Base-by-base conservation (phyloP, 2,329 filamentous ascomycete genomes). In the Byssoonygena ceratinophila region DNA sequence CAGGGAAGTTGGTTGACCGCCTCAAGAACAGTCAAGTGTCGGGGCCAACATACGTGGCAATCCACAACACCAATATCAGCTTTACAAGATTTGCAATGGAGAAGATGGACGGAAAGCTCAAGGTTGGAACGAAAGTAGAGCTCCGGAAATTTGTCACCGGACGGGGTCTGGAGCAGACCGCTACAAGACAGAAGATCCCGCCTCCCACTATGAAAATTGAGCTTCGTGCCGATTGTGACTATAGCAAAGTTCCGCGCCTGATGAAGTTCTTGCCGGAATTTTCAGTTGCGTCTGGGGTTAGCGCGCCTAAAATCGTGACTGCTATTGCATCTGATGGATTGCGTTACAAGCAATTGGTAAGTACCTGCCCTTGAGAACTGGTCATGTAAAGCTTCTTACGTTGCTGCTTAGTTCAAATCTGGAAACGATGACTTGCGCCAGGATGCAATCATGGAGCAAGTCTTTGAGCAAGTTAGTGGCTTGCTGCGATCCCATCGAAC, bases 381-480 rank as follows among this genome's bases (percentile, higher is more conserved):
- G 7, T 3, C n/a, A 16, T 16, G 11, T 34, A 18, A n/a, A n/a
- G 2, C 14, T 16, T 25, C 44, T 40, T 25, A 46, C 43, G 16
- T 40, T 22, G 22, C 4, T 23, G 20, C 46, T 54, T 57, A 82
- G 75, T 83, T 95, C 65, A 98, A 98, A 75, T 89, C 89, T 57
- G 90, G 92, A 16, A 91, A 91, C 63, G 92, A 98, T 66, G 91
- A 98, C 65, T 78, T 99, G 11, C 85, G 94, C 7, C 92, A 98
- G 71, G 92, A 99, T 63, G 88, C 91, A 41, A 98, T 83, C 74
- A 99, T 99, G 94, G 94, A 98, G 68, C 92, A 99, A 69, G 92
- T 98, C 1, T 99, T 98, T 66, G 87, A 90, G 54, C 89, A 94
- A 68, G 92, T 96, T 20, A 97, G 89, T 54, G 86, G 87, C 48